Evolutionary conservation across 208 protist species (phyloP), one percentile per base, ranked within the genome.

Genomic region (Leishmania major): DNA sequence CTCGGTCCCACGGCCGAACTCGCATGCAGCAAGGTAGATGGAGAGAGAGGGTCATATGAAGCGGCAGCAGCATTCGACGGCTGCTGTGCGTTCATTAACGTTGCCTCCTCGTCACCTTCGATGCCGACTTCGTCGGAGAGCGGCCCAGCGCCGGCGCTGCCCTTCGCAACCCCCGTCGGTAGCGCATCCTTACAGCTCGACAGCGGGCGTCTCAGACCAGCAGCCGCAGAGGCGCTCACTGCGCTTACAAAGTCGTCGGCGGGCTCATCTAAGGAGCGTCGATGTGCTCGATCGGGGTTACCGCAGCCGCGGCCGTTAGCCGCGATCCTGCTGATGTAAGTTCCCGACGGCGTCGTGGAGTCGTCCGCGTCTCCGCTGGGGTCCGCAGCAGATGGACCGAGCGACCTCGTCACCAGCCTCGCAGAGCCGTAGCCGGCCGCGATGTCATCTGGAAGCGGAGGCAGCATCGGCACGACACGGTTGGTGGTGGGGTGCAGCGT

Each of bases 351-450:
- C 22, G 35, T 43, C 22, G 10, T 17, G 69, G 43, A 73, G 25
- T 49, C 45, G 5, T 43, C 72, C 31, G 4, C 45, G 31, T 40
- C 72, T 6, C 8, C 72, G 47, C 49, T 28, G 31, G 0, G 15
- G 28, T 6, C n/a, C 25, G 51, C 6, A 43, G 31, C 28, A 15
- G 45, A 31, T 43, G 37, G 28, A 3, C 15, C 28, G 10, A 78
- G 45, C 43, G 72, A 45, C 72, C 62, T 37, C 11, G 79, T 78
- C 35, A 83, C 72, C 13, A 83, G 72, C 45, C 59, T 57, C 15
- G 47, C 64, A 47, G 72, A 60, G 7, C 79, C 72, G 79, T 83
- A 83, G 28, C 79, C 40, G 28, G 72, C 79, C 25, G 45, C 79
- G 17, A 77, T 64, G 45, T 64, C 60, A 10, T 83, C 60, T 8